Percentiles rank a stretch among this genome's conserved stretches.
Conservation (phyloP, 208 protist species). For the Trypanosoma grayi region DNA sequence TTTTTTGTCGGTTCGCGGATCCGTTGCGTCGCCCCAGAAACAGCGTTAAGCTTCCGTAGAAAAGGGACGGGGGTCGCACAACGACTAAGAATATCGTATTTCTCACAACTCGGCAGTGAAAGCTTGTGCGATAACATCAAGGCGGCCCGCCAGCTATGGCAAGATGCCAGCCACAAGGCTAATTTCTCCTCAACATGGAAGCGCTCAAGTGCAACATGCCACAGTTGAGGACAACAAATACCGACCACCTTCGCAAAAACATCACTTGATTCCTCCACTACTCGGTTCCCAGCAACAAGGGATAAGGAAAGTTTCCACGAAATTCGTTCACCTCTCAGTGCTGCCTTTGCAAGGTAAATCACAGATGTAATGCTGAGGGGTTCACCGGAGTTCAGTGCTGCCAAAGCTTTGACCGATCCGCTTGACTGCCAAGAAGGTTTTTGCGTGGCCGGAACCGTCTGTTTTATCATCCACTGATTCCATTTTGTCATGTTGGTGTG, state of each 20-base stretch:
- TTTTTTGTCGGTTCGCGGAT: conserved; percentile 21
- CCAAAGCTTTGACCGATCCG: not conserved
- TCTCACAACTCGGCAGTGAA: conserved; percentile 8
- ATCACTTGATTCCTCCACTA: conserved; percentile 43
- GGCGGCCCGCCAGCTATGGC: conserved; percentile 44
- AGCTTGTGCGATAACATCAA: conserved; percentile 16
- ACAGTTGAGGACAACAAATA: conserved; percentile 41
- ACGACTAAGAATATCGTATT: conserved; percentile 39
- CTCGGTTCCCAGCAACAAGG: conserved; percentile 20
- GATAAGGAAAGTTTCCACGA: conserved; percentile 36
- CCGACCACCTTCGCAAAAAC: conserved; percentile 50
- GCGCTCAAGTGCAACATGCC: conserved; percentile 34
- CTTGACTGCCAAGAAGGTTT: not conserved
- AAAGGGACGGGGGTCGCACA: conserved; percentile 23
- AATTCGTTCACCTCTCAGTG: conserved; percentile 18
- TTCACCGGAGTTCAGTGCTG: conserved; percentile 1
- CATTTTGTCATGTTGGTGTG: not conserved
- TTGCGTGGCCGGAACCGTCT: not conserved
- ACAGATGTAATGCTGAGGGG: conserved; percentile 5
- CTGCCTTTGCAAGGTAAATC: conserved; percentile 19
- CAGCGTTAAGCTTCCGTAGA: conserved; percentile 23
- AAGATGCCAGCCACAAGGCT: conserved; percentile 50
- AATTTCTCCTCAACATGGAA: conserved; percentile 15
- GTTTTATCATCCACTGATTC: not conserved
- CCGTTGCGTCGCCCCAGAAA: conserved; percentile 10